These are phyloP conservation scores for Mycena sanguinolenta DNA, from an alignment of 768 basidiomycete genomes.

Conservation along the genomic window DNA sequence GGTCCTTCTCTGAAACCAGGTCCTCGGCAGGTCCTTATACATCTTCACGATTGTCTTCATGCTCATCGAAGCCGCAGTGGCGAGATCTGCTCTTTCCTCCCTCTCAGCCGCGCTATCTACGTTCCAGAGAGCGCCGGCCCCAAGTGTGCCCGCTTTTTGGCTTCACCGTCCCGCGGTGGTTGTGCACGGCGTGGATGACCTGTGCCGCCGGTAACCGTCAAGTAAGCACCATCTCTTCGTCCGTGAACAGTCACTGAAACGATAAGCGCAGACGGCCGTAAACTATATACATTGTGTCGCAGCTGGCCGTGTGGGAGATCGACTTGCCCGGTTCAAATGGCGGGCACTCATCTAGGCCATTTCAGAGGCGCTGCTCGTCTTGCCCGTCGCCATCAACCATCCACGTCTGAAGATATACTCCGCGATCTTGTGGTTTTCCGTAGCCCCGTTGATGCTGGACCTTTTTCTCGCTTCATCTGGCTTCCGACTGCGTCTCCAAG, in stretches of 20 bases:
- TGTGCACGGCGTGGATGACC: conserved; percentile 95
- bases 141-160: conserved; percentile 88
- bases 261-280: conserved; percentile 73
- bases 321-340: conserved; percentile 93
- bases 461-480: conserved; percentile 93
- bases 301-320: conserved; percentile 82
- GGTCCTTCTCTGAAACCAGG: too few species aligned
- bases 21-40: conserved; percentile 89
- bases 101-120: conserved; percentile 92
- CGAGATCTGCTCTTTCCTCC: conserved; percentile 91
- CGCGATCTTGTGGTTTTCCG: conserved; percentile 78
- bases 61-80: conserved; percentile 89
- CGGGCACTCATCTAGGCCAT: conserved; percentile 87
- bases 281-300: conserved; percentile 94
- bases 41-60: conserved; percentile 87
- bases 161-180: conserved; percentile 98
- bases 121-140: conserved; percentile 94
- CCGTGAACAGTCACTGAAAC: too few species aligned
- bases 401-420: conserved; percentile 87
- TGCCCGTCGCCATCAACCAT: conserved; percentile 85
- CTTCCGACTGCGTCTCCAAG: conserved; percentile 88
- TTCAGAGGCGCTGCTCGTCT: conserved; percentile 77
- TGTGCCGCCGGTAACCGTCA: conserved; percentile 91
- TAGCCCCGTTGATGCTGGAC: conserved; percentile 84
- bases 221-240: conserved; percentile 50